phyloP scores from a whole-genome alignment of 1,139 yeast species.

The Geotrichum aggregatum region DNA sequence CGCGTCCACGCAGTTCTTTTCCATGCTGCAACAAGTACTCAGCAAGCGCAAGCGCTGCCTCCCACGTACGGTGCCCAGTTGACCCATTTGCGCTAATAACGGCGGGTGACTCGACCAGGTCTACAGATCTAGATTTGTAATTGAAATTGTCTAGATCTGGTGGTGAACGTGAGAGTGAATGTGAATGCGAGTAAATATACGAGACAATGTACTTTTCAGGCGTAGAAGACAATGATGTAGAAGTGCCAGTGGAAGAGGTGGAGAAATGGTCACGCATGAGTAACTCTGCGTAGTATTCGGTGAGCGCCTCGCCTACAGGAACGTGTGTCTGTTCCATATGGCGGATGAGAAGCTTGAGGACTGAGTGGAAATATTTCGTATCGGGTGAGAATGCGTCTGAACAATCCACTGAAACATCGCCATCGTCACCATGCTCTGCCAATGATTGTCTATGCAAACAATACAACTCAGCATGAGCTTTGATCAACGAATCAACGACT shows the following conservation, averaged over 20 bases:
- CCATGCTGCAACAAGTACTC: slow-evolving; percentile 43
- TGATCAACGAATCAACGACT: too few species aligned
- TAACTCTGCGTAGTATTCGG: slow-evolving; percentile 12
- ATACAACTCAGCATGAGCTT: too few species aligned
- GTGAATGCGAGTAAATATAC: too few species aligned
- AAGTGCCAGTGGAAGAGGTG: background rate
- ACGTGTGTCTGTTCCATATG: slow-evolving; percentile 6
- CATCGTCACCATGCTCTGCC: too few species aligned
- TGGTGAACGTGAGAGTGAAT: too few species aligned
- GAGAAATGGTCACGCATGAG: slow-evolving; percentile 1
- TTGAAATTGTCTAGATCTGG: too few species aligned
- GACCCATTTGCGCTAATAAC: slow-evolving; percentile 70
- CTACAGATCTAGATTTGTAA: too few species aligned
- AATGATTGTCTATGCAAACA: background rate
- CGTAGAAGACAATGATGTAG: background rate
- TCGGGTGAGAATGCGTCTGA: background rate
- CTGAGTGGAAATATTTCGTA: slow-evolving; percentile 9
- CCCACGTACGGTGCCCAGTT: slow-evolving; percentile 93
- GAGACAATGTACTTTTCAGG: slow-evolving; percentile 1
- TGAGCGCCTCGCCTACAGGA: slow-evolving; percentile 6
- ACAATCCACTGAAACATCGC: too few species aligned
- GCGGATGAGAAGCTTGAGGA: slow-evolving; percentile 16
- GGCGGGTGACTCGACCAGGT: slow-evolving; percentile 51
- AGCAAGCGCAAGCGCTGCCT: slow-evolving; percentile 72
- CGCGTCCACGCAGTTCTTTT: too few species aligned